These are phyloP conservation scores for Aureobasidium sp. DNA, from an alignment of 2,329 filamentous ascomycete species.

Conservation along the genomic window DNA sequence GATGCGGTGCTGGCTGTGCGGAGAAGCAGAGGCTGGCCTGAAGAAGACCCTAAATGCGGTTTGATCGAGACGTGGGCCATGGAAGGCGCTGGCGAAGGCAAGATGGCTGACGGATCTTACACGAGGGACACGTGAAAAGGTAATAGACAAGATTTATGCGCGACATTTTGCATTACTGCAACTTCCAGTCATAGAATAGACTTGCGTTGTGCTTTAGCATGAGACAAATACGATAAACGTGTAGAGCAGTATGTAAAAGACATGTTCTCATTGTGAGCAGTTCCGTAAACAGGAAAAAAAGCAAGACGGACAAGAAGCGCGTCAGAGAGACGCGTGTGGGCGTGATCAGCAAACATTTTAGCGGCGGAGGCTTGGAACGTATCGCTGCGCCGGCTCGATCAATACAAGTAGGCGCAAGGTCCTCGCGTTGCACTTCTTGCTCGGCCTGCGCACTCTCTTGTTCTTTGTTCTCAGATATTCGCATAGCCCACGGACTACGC, in stretches of 20 bases:
- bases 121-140: constrained; percentile 43
- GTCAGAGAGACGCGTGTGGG: no score
- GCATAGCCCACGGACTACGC: neutral
- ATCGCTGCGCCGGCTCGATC: no score
- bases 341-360: neutral
- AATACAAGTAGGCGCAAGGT: no score
- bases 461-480: neutral
- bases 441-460: neutral
- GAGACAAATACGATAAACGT: neutral
- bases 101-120: constrained; percentile 52
- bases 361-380: neutral
- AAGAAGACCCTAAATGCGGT: constrained; percentile 69
- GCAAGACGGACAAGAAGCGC: no score
- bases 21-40: constrained; percentile 60
- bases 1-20: constrained; percentile 74
- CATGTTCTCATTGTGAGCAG: neutral
- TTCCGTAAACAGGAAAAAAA: neutral
- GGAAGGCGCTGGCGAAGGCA: constrained; percentile 45
- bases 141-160: neutral
- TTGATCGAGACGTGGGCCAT: constrained; percentile 72
- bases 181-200: neutral
- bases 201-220: neutral
- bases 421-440: neutral
- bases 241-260: no score
- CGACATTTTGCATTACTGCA: neutral